Evolutionary conservation across 257 asterid genomes (phyloP), one percentile per base, ranked within the genome.

Genomic region (Penstemon barbatus): DNA sequence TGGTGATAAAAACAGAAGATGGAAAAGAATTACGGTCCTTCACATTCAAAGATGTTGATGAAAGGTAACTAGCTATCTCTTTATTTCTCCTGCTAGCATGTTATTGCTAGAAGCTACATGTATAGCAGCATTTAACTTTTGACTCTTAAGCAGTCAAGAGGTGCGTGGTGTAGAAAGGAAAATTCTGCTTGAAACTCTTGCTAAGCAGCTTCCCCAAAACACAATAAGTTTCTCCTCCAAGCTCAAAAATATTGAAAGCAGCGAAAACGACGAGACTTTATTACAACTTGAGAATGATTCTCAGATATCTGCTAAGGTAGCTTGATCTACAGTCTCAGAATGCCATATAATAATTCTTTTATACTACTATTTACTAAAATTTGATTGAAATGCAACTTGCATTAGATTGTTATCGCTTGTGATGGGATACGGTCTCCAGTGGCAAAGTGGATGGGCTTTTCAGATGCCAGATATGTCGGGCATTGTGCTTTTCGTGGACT

Each of bases 101-200:
- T 59, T 66, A 55, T 60, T 48, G 4, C 11, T 25, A 45, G 59
- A 15, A 51, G 37, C 50, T 61, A 19, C n/a, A 25, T 51, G 39
- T 63, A 44, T 66, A 44, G 4, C 13, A 45, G 4, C 13, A 45
- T 45, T 64, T 66, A 41, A 62, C 41, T 72, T 48, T 6, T 64
- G 5, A 49, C 43, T 52, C 69, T 70, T n/a, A 64, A 71, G 68
- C 86, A 92, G 97, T 74, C 98, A 89, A 86, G 97, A 92, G 80
- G 86, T 89, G 25, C 98, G 97, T 10, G 95, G 92, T 5, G 98
- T 92, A 46, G 98, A 92, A 81, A 85, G 98, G 74, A 69, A 88
- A 73, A 74, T 74, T 57, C 83, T 92, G 4, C 63, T 92, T 63
- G 92, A 86, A 75, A 71, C 95, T 60, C 96, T 92, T 43, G 96